Percentiles rank a stretch among this genome's conserved stretches.
Conservation (phyloP, 805 yeast species). For the Yamadazyma scolyti region DNA sequence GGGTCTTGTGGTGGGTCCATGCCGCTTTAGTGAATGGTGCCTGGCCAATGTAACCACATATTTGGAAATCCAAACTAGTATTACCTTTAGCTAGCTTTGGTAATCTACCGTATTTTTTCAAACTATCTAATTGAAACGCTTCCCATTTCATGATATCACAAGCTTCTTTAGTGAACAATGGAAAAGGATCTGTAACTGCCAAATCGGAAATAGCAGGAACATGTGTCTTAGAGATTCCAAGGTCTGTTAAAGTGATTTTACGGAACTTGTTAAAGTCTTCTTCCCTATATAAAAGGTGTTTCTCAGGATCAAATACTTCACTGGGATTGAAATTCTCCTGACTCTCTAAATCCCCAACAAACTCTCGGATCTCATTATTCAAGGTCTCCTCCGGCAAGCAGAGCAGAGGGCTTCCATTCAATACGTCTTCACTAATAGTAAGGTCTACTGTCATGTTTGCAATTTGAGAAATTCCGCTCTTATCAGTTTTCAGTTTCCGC, state of each 20-base stretch:
- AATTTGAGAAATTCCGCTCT: too few relatives aligned
- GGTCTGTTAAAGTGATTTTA: conserved; percentile 32
- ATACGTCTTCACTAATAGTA: conserved; percentile 8
- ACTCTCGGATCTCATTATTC: conserved; percentile 8
- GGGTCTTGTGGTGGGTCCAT: conserved; percentile 26
- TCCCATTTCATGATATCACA: conserved; percentile 26
- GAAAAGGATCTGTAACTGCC: conserved; percentile 28
- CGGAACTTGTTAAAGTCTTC: conserved; percentile 28
- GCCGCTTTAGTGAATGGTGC: conserved; percentile 24
- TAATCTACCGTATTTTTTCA: conserved; percentile 20
- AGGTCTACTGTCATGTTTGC: conserved; percentile 1
- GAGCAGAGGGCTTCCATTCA: conserved; percentile 9
- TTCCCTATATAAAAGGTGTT: conserved; percentile 10
- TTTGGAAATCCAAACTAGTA: conserved; percentile 26
- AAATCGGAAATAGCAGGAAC: conserved; percentile 28
- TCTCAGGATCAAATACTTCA: conserved; percentile 9
- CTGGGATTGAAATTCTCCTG: conserved; percentile 10
- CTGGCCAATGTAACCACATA: conserved; percentile 20
- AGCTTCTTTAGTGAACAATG: conserved; percentile 27
- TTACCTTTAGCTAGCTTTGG: conserved; percentile 21
- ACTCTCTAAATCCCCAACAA: conserved; percentile 8
- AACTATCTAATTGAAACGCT: conserved; percentile 16
- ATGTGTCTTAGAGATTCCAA: conserved; percentile 34
- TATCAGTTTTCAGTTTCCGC: too few relatives aligned
- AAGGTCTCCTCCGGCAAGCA: conserved; percentile 8